These are phyloP conservation scores for Kodamaea hsintzibuensis DNA, from an alignment of 805 yeast species.

Conservation along the genomic window DNA sequence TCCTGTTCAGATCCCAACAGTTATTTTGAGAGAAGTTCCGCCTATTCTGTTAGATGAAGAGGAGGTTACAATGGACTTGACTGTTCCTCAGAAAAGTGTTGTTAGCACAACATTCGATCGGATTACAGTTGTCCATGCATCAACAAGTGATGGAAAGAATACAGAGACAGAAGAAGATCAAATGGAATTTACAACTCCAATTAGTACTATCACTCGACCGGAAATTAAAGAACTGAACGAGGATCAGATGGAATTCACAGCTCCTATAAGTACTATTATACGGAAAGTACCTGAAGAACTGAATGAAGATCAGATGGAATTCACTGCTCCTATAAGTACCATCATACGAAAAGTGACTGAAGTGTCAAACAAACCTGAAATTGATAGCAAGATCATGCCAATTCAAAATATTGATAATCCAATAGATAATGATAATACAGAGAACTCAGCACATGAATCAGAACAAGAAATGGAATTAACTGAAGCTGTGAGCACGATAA, in stretches of 20 bases:
- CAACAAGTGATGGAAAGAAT: not conserved
- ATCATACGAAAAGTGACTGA: not conserved
- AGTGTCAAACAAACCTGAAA: not conserved
- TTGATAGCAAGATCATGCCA: not conserved
- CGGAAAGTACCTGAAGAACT: not conserved
- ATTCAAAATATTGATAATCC: not conserved
- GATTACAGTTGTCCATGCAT: not conserved
- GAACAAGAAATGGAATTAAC: constrained; percentile 13
- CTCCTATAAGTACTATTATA: constrained; percentile 1
- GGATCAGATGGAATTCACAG: constrained; percentile 9
- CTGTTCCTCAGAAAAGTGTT: not conserved
- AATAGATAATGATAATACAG: not conserved
- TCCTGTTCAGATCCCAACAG: constrained; percentile 6
- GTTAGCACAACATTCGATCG: not conserved
- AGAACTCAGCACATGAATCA: not conserved
- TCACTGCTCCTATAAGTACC: constrained; percentile 6
- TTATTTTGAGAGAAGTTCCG: constrained; percentile 1
- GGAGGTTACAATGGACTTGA: constrained; percentile 22
- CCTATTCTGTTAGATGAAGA: constrained; percentile 5
- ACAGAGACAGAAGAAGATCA: not conserved
- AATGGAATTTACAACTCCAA: too few species aligned
- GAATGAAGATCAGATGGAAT: constrained; percentile 6
- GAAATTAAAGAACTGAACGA: not conserved
- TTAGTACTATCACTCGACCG: not conserved
- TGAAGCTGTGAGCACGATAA: not conserved